These are phyloP conservation scores for Quercus engelmannii DNA, from an alignment of 306 rosid species.

Conservation along the genomic window DNA sequence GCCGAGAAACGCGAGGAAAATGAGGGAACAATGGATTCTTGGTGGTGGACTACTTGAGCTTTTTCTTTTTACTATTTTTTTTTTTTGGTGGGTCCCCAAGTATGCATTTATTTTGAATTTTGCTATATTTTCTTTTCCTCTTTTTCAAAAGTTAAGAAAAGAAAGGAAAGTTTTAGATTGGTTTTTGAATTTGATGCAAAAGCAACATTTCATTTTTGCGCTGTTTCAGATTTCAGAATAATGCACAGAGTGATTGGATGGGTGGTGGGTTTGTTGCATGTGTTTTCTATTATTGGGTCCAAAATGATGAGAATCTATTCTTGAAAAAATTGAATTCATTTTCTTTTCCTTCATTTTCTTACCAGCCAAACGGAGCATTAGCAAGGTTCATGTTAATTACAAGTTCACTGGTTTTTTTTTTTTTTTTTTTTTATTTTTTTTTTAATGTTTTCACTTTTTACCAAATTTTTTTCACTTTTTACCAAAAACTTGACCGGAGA, in stretches of 20 bases:
- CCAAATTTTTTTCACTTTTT: background rate
- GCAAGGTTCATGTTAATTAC: background rate
- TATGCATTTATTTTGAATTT: background rate
- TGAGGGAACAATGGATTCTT: background rate
- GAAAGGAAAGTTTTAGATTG: background rate
- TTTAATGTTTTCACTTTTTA: background rate
- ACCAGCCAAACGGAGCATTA: conserved; percentile 6
- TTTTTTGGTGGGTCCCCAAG: background rate
- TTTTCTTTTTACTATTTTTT: too few relatives aligned
- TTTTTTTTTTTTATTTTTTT: too few relatives aligned
- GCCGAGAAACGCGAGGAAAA: background rate
- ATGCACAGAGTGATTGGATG: background rate
- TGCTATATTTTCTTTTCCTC: background rate
- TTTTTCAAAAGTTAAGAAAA: background rate
- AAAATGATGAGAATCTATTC: background rate
- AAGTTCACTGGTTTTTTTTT: background rate
- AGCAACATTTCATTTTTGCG: background rate
- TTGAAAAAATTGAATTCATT: background rate
- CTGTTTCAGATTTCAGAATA: background rate
- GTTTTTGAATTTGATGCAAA: background rate
- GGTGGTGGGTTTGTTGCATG: too few relatives aligned
- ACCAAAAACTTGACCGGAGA: conserved; percentile 15
- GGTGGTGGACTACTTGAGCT: background rate
- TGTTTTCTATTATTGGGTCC: background rate
- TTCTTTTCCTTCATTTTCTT: conserved; percentile 19